Evolutionary conservation across 1,284 basidiomycete genomes (phyloP).

Genomic region (Ganoderma leucocontextum): DNA sequence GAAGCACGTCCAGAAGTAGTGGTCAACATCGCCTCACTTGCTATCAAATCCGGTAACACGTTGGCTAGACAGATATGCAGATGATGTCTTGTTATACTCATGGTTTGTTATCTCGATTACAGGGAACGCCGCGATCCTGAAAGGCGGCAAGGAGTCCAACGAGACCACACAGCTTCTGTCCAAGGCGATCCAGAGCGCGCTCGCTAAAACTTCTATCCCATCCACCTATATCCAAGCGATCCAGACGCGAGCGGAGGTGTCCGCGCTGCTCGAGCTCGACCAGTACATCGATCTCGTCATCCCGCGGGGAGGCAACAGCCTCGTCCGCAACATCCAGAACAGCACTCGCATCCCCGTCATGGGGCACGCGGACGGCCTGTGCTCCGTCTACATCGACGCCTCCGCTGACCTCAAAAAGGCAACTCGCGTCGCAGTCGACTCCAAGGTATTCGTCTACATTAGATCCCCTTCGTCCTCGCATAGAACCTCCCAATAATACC

Average conservation of each 20-base stretch:
- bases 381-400: conserved; percentile 90
- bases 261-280: conserved; percentile 86
- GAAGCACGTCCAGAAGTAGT: conserved; percentile 98
- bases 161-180: conserved; percentile 81
- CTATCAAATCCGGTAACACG: conserved; percentile 91
- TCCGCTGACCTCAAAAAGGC: conserved; percentile 84
- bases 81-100: neutral
- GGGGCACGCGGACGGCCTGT: conserved; percentile 98
- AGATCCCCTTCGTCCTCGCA: neutral
- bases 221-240: conserved; percentile 90
- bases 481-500: neutral
- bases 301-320: conserved; percentile 91
- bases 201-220: conserved; percentile 79
- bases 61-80: neutral
- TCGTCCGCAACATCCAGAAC: conserved; percentile 91
- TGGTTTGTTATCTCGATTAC: neutral
- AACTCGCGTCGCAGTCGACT: conserved; percentile 85
- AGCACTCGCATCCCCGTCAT: conserved; percentile 95
- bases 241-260: conserved; percentile 92
- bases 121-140: conserved; percentile 96
- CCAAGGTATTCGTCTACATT: conserved; percentile 71
- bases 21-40: conserved; percentile 95
- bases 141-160: conserved; percentile 95
- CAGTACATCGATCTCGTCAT: conserved; percentile 97
- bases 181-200: conserved; percentile 81